Conservation (phyloP, 768 basidiomycete genomes). For the Suillus plorans region DNA sequence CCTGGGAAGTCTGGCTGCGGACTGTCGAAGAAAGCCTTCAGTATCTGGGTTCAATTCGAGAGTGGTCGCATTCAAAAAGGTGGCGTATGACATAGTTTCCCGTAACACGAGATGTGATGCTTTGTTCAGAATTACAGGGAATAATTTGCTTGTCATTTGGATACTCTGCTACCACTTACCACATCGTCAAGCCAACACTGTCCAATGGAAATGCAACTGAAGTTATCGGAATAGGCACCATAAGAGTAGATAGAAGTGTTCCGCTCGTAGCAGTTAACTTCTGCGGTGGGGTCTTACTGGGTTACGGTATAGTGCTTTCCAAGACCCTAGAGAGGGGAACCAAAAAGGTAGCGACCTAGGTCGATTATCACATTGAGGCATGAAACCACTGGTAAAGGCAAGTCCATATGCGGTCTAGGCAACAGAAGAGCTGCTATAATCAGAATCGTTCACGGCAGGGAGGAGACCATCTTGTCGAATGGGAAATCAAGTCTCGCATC, state of each 20-base stretch:
- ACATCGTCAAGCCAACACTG: not conserved
- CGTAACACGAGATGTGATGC: not conserved
- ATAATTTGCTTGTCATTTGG: not conserved
- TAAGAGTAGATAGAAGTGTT: not conserved
- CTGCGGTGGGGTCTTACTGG: conserved; percentile 3
- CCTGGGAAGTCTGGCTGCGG: not conserved
- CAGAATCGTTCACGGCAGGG: conserved; percentile 4
- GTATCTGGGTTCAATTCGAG: not conserved
- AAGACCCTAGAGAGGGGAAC: not conserved
- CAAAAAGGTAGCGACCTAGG: not conserved
- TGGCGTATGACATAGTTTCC: conserved; percentile 5
- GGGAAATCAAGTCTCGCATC: not conserved
- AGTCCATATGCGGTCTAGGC: not conserved
- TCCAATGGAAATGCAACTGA: not conserved
- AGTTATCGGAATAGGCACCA: not conserved
- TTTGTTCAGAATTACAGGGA: not conserved
- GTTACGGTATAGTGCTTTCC: conserved; percentile 1
- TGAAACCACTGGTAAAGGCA: conserved; percentile 6
- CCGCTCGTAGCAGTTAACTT: not conserved
- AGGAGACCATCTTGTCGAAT: conserved; percentile 6
- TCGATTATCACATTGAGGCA: not conserved
- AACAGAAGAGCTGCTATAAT: not conserved
- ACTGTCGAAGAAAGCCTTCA: conserved; percentile 4
- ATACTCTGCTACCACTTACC: conserved; percentile 1
- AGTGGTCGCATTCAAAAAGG: not conserved